These are phyloP conservation scores for Psilocybe cubensis DNA, from an alignment of 768 basidiomycete species.

Conservation along the genomic window DNA sequence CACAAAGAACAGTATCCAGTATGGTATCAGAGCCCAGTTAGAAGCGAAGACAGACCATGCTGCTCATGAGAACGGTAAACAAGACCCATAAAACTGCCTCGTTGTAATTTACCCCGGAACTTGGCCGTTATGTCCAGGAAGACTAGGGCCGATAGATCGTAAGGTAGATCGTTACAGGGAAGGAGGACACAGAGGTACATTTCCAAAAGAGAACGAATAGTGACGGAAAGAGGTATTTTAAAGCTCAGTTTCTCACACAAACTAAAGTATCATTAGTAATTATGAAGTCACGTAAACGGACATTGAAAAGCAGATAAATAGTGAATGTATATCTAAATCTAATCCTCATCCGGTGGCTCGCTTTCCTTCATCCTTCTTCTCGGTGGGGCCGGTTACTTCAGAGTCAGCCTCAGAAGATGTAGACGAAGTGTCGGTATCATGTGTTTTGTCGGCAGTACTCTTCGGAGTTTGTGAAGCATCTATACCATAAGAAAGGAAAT, in stretches of 20 bases:
- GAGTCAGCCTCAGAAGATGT: neutral
- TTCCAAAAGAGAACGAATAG: neutral
- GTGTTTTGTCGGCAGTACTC: slow-evolving; percentile 12
- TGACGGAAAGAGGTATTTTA: neutral
- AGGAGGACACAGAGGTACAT: neutral
- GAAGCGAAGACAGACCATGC: slow-evolving; percentile 12
- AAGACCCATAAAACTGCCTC: slow-evolving; percentile 10
- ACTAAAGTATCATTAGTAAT: slow-evolving; percentile 7
- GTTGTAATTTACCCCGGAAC: slow-evolving; percentile 11
- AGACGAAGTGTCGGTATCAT: slow-evolving; percentile 18
- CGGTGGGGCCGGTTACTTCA: slow-evolving; percentile 35
- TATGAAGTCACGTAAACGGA: neutral
- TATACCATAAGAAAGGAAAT: slow-evolving; percentile 7
- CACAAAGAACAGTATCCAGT: slow-evolving; percentile 8
- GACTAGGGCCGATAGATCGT: slow-evolving; percentile 13
- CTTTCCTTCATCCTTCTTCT: slow-evolving; percentile 48
- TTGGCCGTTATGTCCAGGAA: slow-evolving; percentile 6
- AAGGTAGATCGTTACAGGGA: slow-evolving; percentile 5
- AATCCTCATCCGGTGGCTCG: slow-evolving; percentile 49
- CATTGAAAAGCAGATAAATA: neutral
- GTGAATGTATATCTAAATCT: slow-evolving; percentile 9
- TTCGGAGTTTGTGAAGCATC: neutral
- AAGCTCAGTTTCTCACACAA: neutral
- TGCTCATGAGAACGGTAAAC: slow-evolving; percentile 2
- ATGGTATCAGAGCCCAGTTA: slow-evolving; percentile 4